Evolutionary conservation across 805 yeast genomes (phyloP), one percentile per base, ranked within the genome.

Genomic region (Tetrapisispora pingtungensis): DNA sequence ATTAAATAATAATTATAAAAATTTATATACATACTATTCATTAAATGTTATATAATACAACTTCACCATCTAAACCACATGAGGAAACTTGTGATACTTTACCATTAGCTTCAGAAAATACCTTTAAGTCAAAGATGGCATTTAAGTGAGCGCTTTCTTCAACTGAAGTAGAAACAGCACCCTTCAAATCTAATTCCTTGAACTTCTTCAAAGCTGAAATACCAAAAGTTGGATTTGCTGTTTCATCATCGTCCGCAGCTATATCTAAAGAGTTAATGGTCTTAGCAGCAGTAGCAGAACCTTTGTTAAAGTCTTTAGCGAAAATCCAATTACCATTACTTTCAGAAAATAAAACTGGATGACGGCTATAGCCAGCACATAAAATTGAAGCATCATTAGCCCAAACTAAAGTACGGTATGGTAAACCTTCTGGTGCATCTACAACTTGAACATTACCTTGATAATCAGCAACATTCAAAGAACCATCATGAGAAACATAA

Each of bases 151-250:
- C 76, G 14, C 96, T 87, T 33, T 69, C 73, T 28, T 73, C 64
- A 31, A 71, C 68, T 33, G 72, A 69, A 42, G 67, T 65, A 45
- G 65, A 71, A 42, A 77, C 77, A 46, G 84, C 76, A 47, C 99
- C 99, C 72, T 88, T 93, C 63, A 90, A 75, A 67, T 93, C 99
- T 74, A 93, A 70, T 65, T 90, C 96, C 66, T 86, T 81, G 71
- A 93, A 93, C 89, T 90, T 87, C 68, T 84, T 84, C 64, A 93
- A 75, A 7, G 94, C 94, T 51, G 81, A 77, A 50, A 83, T 84
- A 50, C 84, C 82, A 43, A 67, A 67, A 6, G 75, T 69, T 13
- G 74, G 67, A 42, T 61, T 61, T 36, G 67, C 71, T 13, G 74
- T 74, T 45, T 73, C 75, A 44, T 77, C 85, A 39, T 71, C 77